phyloP scores from a whole-genome alignment of 1,284 basidiomycete genomes.

The Mycena citricolor region DNA sequence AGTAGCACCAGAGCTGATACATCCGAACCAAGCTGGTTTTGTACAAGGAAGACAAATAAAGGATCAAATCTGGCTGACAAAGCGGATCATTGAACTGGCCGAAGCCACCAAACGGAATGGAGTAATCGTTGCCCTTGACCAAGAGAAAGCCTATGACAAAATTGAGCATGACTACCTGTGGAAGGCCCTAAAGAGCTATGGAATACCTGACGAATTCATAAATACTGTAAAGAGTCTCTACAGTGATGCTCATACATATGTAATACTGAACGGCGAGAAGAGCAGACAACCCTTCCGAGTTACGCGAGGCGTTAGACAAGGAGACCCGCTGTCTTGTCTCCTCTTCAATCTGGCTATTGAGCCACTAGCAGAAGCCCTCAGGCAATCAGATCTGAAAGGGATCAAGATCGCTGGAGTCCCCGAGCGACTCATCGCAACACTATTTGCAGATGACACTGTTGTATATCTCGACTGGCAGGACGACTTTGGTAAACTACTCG shows the following conservation, averaged over 20 bases:
- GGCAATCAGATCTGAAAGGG: slow-evolving; percentile 24
- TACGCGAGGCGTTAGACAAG: slow-evolving; percentile 28
- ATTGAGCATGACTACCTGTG: slow-evolving; percentile 27
- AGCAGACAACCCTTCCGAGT: slow-evolving; percentile 19
- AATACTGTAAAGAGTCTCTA: slow-evolving; percentile 24
- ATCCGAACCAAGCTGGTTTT: slow-evolving; percentile 26
- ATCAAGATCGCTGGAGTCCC: slow-evolving; percentile 17
- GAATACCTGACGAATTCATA: slow-evolving; percentile 18
- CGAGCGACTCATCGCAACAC: slow-evolving; percentile 15
- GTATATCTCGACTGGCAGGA: slow-evolving; percentile 18
- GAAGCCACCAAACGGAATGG: slow-evolving; percentile 23
- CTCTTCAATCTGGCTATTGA: slow-evolving; percentile 33
- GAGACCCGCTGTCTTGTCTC: slow-evolving; percentile 24
- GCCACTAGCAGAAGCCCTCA: slow-evolving; percentile 23
- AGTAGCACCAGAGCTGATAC: slow-evolving; percentile 14
- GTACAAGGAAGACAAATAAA: slow-evolving; percentile 21
- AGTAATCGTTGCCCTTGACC: slow-evolving; percentile 24
- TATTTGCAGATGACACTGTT: slow-evolving; percentile 24
- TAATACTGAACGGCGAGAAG: slow-evolving; percentile 19
- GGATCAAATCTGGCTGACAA: slow-evolving; percentile 23
- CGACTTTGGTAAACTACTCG: slow-evolving; percentile 14
- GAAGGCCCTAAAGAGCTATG: slow-evolving; percentile 12
- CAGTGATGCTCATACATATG: slow-evolving; percentile 16
- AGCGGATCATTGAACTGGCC: slow-evolving; percentile 21
- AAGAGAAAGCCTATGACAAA: slow-evolving; percentile 30